These are phyloP conservation scores for Daldinia sp. DNA, from an alignment of 2,329 filamentous ascomycete species.

Conservation along the genomic window DNA sequence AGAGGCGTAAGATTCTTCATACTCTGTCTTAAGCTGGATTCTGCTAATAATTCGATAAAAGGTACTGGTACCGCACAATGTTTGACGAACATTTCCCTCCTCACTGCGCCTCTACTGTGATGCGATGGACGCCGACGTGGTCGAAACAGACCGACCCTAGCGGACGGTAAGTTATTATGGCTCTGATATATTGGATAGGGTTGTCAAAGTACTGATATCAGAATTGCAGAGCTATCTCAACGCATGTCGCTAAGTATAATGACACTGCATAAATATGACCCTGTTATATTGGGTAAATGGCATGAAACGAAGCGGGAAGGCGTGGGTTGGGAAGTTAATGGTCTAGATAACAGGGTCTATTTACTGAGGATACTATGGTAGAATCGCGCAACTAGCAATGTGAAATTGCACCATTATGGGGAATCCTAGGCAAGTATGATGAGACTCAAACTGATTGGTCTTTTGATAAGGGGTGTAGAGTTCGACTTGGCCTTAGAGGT, in stretches of 20 bases:
- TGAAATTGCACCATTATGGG: conserved; percentile 27
- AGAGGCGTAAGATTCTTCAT: conserved; percentile 74
- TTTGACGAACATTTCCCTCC: conserved; percentile 98
- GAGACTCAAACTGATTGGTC: conserved; percentile 17
- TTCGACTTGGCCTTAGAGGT: conserved; percentile 20
- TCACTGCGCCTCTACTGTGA: conserved; percentile 89
- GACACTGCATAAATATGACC: conserved; percentile 44
- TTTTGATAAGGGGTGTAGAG: conserved; percentile 10
- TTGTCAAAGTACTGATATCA: conserved; percentile 18
- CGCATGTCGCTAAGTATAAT: conserved; percentile 76
- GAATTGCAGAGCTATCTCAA: conserved; percentile 72
- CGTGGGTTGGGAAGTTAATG: background rate
- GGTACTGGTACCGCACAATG: conserved; percentile 98
- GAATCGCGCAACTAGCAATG: conserved; percentile 10
- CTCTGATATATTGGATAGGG: background rate
- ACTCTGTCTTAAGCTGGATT: background rate
- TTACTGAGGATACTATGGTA: conserved; percentile 3
- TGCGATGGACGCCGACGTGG: conserved; percentile 98
- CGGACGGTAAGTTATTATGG: conserved; percentile 70
- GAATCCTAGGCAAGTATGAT: conserved; percentile 14
- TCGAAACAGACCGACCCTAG: conserved; percentile 95
- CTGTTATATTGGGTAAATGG: conserved; percentile 14
- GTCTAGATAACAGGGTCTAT: conserved; percentile 5
- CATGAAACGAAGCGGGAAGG: conserved; percentile 7
- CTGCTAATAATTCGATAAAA: conserved; percentile 49